Evolutionary conservation across 1,139 yeast species (phyloP), one percentile per base, ranked within the genome.

Genomic region (Blastobotrys apis): DNA sequence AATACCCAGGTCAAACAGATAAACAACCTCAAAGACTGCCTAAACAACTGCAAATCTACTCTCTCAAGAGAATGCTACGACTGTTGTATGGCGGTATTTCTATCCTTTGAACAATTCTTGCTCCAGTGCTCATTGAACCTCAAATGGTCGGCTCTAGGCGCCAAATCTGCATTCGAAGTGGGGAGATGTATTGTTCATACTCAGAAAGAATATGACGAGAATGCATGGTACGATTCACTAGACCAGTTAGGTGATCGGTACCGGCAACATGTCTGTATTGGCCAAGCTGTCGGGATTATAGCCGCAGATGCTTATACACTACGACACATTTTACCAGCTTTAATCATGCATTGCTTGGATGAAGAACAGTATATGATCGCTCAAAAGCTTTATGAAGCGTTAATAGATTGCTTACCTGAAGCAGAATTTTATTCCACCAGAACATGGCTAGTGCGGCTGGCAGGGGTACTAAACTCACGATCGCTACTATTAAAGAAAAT

Each of bases 231-330:
- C 19, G 32, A 19, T 2, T 25, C 39, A 16, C 13, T 41, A 12
- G 33, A 44, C 33, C 17, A 22, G 4, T 19, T 37, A 16, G 44
- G 41, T 5, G 43, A 40, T 21, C 33, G 45, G 25, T 39, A 29
- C 13, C 34, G 44, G 15, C 39, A 37, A 21, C 37, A 30, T 21
- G 40, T 43, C 2, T 39, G 43, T 16, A 25, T 47, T 16, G 49
- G 49, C 17, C 23, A 33, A 3, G 49, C 37, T 3, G 22, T 43
- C 2, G 41, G 40, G 4, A 8, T 31, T 5, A 19, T 39, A 5
- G 15, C 17, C 16, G 27, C 16, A n/a, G 22, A 22, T 26, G 33
- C 35, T 2, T 16, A 17, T 10, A 5, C 19, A 2, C 21, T 41
- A 8, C 16, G 37, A 17, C 43, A 23, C 25, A 27, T 39, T 8